These are phyloP conservation scores for Amborella trichopoda DNA, from an alignment of 164 flowering plant genomes.

Conservation along the genomic window DNA sequence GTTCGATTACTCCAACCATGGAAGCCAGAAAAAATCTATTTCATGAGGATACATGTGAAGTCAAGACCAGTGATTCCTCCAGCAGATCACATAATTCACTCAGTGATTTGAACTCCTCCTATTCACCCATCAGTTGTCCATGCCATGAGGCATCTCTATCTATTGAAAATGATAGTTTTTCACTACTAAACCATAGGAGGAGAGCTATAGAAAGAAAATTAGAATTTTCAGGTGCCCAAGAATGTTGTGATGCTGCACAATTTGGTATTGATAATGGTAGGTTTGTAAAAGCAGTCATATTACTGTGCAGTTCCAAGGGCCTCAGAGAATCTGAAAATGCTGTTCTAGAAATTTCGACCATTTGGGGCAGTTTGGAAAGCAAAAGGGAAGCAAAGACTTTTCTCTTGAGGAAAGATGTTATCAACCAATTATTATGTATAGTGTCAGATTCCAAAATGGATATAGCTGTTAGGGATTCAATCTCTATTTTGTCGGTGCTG, in stretches of 20 bases:
- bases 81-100: constrained; percentile 16
- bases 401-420: constrained; percentile 34
- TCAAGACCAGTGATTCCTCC: constrained; percentile 9
- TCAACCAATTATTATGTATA: constrained; percentile 39
- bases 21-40: constrained; percentile 6
- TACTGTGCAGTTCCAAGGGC: constrained; percentile 34
- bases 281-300: constrained; percentile 37
- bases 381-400: constrained; percentile 30
- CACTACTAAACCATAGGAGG: constrained; percentile 3
- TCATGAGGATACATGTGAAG: constrained; percentile 16
- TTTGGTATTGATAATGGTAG: constrained; percentile 12
- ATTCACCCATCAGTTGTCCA: constrained; percentile 1
- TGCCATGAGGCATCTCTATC: constrained; percentile 8
- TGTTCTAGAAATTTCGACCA: constrained; percentile 30
- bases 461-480: constrained; percentile 38
- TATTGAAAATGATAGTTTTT: constrained; percentile 4
- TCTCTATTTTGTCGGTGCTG: constrained; percentile 36
- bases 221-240: constrained; percentile 5
- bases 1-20: constrained; percentile 13
- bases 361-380: constrained; percentile 32
- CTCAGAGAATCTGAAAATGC: constrained; percentile 22
- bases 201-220: constrained; percentile 8
- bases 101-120: constrained; percentile 17
- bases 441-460: constrained; percentile 56
- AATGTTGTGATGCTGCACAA: constrained; percentile 5